A percentile compares a stretch with the other conserved stretches of the same genome.
Conservation (phyloP, 306 rosid genomes). For the Begonia fuchsioides region DNA sequence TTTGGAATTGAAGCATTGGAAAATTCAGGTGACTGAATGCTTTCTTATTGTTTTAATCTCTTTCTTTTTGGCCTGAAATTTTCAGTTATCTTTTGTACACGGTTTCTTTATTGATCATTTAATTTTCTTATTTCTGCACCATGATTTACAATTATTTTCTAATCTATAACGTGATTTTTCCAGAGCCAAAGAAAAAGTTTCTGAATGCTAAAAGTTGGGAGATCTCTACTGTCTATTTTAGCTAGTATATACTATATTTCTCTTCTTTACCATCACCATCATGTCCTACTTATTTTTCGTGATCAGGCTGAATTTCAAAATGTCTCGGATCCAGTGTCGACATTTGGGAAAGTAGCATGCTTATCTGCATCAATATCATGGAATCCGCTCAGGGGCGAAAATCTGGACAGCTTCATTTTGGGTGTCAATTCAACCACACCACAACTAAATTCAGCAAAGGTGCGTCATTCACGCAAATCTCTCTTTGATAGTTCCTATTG, state of each 20-base stretch:
- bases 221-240: too few species aligned
- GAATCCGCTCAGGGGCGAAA: conserved; percentile 37
- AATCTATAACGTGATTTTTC: background rate
- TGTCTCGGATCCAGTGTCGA: conserved; percentile 62
- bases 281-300: conserved; percentile 1
- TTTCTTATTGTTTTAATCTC: background rate
- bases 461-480: conserved; percentile 7
- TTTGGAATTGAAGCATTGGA: conserved; percentile 74
- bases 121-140: background rate
- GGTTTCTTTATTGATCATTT: too few species aligned
- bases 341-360: conserved; percentile 54
- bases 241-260: too few species aligned
- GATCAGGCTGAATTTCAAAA: conserved; percentile 88
- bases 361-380: conserved; percentile 73
- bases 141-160: background rate
- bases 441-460: conserved; percentile 85
- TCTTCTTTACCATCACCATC: too few species aligned
- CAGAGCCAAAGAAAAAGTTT: background rate
- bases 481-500: too few species aligned
- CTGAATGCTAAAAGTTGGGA: too few species aligned
- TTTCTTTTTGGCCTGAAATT: background rate
- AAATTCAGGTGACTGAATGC: conserved; percentile 59
- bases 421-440: conserved; percentile 63
- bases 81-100: too few species aligned
- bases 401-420: conserved; percentile 52